A percentile compares a stretch with the other conserved stretches of the same genome.
Conservation (phyloP, 2,329 filamentous ascomycete species). For the Sphaerulina musiva region DNA sequence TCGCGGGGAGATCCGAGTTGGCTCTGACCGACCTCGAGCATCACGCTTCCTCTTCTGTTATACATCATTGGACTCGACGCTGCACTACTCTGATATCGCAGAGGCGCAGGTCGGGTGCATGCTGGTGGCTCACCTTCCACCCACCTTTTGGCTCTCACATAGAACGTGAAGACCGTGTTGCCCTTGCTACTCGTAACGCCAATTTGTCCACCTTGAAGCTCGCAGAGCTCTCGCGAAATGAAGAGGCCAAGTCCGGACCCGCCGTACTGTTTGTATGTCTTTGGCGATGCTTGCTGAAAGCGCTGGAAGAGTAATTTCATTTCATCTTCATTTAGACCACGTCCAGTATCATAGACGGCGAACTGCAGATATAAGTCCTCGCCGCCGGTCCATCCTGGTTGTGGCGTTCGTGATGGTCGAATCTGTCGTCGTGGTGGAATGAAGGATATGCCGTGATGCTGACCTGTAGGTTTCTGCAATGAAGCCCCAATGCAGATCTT, state of each 20-base stretch:
- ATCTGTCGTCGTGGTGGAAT: slow-evolving; percentile 23
- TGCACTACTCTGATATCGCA: slow-evolving; percentile 19
- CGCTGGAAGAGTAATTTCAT: slow-evolving; percentile 40
- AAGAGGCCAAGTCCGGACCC: slow-evolving; percentile 42
- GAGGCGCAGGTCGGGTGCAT: not conserved
- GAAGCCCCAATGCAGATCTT: slow-evolving; percentile 37
- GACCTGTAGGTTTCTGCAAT: slow-evolving; percentile 29
- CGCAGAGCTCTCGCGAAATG: slow-evolving; percentile 42
- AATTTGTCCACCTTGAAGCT: slow-evolving; percentile 41
- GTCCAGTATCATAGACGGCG: slow-evolving; percentile 39
- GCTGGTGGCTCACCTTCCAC: slow-evolving; percentile 6
- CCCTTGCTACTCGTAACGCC: slow-evolving; percentile 38
- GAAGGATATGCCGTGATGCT: slow-evolving; percentile 32
- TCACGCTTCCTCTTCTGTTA: slow-evolving; percentile 22
- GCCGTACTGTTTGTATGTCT: slow-evolving; percentile 37
- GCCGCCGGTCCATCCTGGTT: slow-evolving; percentile 33
- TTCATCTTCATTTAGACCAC: slow-evolving; percentile 37
- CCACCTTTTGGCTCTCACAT: slow-evolving; percentile 34
- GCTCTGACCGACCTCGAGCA: slow-evolving; percentile 4
- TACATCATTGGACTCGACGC: slow-evolving; percentile 25
- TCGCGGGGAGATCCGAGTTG: slow-evolving; percentile 2
- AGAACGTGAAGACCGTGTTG: slow-evolving; percentile 44
- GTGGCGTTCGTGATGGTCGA: slow-evolving; percentile 19
- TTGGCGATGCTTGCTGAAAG: slow-evolving; percentile 35
- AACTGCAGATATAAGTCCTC: slow-evolving; percentile 39